Evolutionary conservation across 257 asterid genomes (phyloP).

Genomic region (Orobanche coerulescens): DNA sequence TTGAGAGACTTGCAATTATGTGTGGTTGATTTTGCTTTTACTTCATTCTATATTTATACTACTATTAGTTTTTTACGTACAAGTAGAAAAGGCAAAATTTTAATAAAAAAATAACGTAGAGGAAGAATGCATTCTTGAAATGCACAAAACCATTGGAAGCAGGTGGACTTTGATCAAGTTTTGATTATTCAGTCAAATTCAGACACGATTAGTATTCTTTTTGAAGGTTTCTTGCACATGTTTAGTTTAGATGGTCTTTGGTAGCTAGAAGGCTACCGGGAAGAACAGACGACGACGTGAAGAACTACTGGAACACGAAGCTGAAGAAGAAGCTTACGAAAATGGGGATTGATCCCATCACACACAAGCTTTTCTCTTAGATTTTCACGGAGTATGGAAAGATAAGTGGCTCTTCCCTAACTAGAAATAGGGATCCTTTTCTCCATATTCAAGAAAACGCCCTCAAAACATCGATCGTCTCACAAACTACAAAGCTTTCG

Average conservation of each 20-base stretch:
- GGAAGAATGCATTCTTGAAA: slow-evolving; percentile 77
- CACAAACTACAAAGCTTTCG: too few species aligned
- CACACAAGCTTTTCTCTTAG: slow-evolving; percentile 83
- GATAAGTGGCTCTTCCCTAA: slow-evolving; percentile 42
- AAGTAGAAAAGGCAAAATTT: too few species aligned
- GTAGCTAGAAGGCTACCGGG: slow-evolving; percentile 70
- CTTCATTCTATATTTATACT: too few species aligned
- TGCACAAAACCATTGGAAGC: slow-evolving; percentile 82
- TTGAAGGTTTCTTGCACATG: too few species aligned
- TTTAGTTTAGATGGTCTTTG: slow-evolving; percentile 57
- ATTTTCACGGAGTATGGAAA: slow-evolving; percentile 60
- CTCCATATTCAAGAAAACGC: too few species aligned
- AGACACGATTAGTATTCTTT: too few species aligned
- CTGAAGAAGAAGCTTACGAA: slow-evolving; percentile 62
- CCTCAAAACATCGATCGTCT: too few species aligned
- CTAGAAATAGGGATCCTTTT: slow-evolving; percentile 28
- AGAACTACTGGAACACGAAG: slow-evolving; percentile 82
- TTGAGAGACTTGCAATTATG: too few species aligned
- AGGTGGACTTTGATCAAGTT: slow-evolving; percentile 31
- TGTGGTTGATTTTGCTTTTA: too few species aligned
- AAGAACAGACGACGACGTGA: slow-evolving; percentile 77
- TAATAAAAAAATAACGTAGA: too few species aligned
- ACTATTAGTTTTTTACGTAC: too few species aligned
- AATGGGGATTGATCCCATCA: slow-evolving; percentile 73
- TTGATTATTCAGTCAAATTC: too few species aligned